These are phyloP conservation scores for Ilyonectria destructans DNA, from an alignment of 2,329 filamentous ascomycete species.

Conservation along the genomic window DNA sequence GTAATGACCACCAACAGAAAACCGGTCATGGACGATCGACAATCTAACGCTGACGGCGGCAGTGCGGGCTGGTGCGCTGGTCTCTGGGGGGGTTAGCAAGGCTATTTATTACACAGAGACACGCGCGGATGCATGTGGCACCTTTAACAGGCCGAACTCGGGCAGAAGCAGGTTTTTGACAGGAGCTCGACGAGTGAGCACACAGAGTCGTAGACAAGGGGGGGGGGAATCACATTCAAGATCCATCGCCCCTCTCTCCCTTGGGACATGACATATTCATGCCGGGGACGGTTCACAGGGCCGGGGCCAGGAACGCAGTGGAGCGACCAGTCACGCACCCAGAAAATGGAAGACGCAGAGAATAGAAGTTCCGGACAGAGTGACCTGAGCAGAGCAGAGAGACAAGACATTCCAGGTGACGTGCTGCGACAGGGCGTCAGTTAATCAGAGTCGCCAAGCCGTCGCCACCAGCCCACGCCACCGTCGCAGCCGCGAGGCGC, in stretches of 20 bases:
- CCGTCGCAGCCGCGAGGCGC: neutral
- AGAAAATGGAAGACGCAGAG: neutral
- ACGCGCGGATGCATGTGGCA: neutral
- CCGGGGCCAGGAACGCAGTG: neutral
- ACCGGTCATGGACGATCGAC: neutral
- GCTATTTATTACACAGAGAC: neutral
- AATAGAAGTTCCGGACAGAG: neutral
- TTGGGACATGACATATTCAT: neutral
- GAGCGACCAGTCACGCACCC: neutral
- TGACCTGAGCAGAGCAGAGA: neutral
- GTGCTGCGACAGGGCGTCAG: neutral
- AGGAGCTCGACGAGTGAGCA: neutral
- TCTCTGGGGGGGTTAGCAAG: neutral
- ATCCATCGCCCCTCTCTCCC: neutral
- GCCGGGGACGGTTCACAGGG: neutral
- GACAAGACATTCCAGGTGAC: neutral
- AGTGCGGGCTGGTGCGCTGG: neutral
- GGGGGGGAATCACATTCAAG: neutral
- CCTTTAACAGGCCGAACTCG: neutral
- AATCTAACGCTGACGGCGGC: no score
- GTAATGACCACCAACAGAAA: neutral
- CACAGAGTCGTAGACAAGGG: neutral
- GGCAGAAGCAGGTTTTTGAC: neutral
- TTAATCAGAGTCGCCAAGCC: neutral
- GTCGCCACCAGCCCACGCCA: neutral